phyloP scores from a whole-genome alignment of 2,329 filamentous ascomycete genomes.

The Lasiodiplodia citricola region DNA sequence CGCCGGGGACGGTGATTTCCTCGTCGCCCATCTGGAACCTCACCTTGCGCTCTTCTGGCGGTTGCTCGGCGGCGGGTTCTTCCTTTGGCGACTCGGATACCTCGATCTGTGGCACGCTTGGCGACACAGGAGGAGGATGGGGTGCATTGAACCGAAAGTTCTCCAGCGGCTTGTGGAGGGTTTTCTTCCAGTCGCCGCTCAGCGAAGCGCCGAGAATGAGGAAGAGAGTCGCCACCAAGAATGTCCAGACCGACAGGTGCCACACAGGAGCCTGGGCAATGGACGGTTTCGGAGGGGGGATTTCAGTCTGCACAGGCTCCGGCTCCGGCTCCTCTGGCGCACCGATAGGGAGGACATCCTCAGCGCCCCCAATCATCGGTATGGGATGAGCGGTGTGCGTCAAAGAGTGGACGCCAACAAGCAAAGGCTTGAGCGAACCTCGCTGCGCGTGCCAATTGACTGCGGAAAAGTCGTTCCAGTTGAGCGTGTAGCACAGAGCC shows the following conservation, averaged over 20 bases:
- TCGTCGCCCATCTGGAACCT: constrained; percentile 27
- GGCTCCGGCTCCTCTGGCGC: constrained; percentile 30
- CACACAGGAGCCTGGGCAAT: constrained; percentile 11
- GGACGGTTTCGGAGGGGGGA: constrained; percentile 27
- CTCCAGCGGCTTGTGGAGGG: constrained; percentile 37
- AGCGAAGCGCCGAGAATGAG: constrained; percentile 23
- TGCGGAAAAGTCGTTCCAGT: constrained; percentile 34
- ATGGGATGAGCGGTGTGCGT: constrained; percentile 4
- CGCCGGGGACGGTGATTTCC: constrained; percentile 21
- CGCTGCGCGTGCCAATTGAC: constrained; percentile 36
- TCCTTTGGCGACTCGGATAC: neutral
- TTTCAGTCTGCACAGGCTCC: constrained; percentile 18
- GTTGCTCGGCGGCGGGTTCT: neutral
- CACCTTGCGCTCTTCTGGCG: constrained; percentile 22
- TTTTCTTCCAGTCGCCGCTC: constrained; percentile 22
- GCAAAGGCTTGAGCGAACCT: constrained; percentile 40
- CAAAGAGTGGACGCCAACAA: constrained; percentile 48
- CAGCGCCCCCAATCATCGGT: constrained; percentile 21
- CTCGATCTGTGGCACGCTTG: constrained; percentile 14
- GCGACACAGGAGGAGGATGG: constrained; percentile 26
- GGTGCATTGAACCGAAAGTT: constrained; percentile 41
- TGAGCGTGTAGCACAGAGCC: constrained; percentile 60
- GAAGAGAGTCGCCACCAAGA: constrained; percentile 23
- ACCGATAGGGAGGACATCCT: constrained; percentile 31
- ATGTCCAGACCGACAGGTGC: constrained; percentile 19